phyloP scores from a whole-genome alignment of 345 rosid genomes.

The Gossypium longicalyx region DNA sequence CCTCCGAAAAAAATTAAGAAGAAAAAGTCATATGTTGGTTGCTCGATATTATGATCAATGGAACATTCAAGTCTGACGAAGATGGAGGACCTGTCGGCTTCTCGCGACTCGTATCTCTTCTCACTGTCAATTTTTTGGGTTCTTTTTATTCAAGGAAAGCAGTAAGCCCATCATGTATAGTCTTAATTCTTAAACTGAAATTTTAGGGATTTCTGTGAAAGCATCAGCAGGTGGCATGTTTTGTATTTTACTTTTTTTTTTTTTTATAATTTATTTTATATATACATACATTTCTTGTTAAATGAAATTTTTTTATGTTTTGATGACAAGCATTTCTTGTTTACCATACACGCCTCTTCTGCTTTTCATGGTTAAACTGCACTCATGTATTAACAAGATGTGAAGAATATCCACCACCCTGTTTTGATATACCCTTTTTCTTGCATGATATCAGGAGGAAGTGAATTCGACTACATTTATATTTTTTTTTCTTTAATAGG shows the following conservation, averaged over 20 bases:
- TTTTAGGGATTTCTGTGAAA: conserved; percentile 29
- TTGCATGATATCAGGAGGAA: no score
- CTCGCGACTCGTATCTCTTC: not conserved
- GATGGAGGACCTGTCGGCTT: conserved; percentile 6
- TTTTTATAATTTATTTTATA: conserved; percentile 18
- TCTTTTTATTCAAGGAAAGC: not conserved
- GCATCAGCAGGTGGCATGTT: conserved; percentile 23
- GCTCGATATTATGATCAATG: conserved; percentile 13
- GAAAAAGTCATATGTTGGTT: conserved; percentile 14
- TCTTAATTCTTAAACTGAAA: conserved; percentile 28
- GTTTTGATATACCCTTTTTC: no score
- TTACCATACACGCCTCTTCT: not conserved
- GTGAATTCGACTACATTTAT: no score
- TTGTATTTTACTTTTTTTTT: conserved; percentile 3
- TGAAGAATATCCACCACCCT: conserved; percentile 1
- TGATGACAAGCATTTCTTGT: conserved; percentile 19
- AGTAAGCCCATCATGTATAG: conserved; percentile 27
- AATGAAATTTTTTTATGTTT: not conserved
- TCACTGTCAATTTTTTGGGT: not conserved
- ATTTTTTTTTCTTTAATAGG: no score
- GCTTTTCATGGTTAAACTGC: conserved; percentile 17
- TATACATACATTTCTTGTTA: conserved; percentile 14
- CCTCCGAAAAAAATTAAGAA: conserved; percentile 19
- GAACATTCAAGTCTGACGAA: not conserved
- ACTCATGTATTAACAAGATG: conserved; percentile 12